Percentiles rank a stretch among this genome's conserved stretches.
These are phyloP conservation scores for Hymenotorrendiella dingleyae DNA, from an alignment of 2,329 filamentous ascomycete species.

Conservation along the genomic window DNA sequence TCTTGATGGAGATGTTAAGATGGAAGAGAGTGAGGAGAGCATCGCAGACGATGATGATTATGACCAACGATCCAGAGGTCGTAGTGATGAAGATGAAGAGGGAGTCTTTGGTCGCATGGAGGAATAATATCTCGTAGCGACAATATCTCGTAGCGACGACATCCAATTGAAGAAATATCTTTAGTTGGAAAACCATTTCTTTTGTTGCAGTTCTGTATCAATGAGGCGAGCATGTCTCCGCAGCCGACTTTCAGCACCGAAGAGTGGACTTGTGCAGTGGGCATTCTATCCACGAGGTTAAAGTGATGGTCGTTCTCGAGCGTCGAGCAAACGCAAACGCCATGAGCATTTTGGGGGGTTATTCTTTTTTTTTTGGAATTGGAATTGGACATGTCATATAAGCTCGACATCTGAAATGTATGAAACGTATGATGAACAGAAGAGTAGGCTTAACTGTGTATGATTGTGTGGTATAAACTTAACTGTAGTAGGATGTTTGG, in stretches of 20 bases:
- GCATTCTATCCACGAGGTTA: conserved; percentile 60
- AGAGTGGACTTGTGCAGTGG: conserved; percentile 47
- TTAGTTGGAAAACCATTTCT: conserved; percentile 17
- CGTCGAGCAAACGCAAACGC: conserved; percentile 55
- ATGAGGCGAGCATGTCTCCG: conserved; percentile 54
- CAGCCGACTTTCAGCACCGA: conserved; percentile 61
- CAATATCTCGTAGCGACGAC: conserved; percentile 24
- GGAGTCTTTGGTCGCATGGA: conserved; percentile 97
- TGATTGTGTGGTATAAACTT: background rate
- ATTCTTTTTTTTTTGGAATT: conserved; percentile 7
- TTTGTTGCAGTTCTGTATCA: conserved; percentile 33
- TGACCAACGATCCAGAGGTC: conserved; percentile 50
- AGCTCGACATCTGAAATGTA: conserved; percentile 21
- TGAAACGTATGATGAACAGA: conserved; percentile 21
- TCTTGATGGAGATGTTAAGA: conserved; percentile 58
- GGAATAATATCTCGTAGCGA: conserved; percentile 47
- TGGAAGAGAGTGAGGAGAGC: conserved; percentile 60
- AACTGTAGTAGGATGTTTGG: background rate
- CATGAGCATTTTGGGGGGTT: conserved; percentile 16
- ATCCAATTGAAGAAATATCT: conserved; percentile 1
- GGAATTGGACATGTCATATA: conserved; percentile 25
- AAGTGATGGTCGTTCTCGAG: conserved; percentile 57
- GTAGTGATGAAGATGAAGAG: conserved; percentile 86
- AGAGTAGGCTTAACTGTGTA: conserved; percentile 1
- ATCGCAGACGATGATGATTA: conserved; percentile 61